These are phyloP conservation scores for Kalaharituber pfeilii DNA, from an alignment of 2,329 filamentous ascomycete species.

Conservation along the genomic window DNA sequence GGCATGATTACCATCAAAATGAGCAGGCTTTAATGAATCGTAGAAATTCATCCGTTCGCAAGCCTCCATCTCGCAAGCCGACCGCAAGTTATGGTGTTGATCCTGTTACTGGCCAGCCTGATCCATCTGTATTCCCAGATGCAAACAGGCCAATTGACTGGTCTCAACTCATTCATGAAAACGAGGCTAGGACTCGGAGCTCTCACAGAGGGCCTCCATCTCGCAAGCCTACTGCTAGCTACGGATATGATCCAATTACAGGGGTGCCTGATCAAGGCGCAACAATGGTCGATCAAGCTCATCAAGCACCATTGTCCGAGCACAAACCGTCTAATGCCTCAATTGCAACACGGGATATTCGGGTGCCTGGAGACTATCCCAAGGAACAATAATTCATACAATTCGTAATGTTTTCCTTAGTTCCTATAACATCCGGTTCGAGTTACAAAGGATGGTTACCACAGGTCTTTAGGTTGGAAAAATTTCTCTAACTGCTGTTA, in stretches of 20 bases:
- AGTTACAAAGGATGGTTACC: no score
- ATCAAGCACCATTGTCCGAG: no score
- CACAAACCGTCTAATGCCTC: not conserved
- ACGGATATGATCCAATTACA: slow-evolving; percentile 20
- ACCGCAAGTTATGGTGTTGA: slow-evolving; percentile 21
- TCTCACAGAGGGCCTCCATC: slow-evolving; percentile 11
- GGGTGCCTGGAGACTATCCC: slow-evolving; percentile 53
- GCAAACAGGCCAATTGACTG: not conserved
- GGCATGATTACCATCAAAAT: slow-evolving; percentile 11
- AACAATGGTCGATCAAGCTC: no score
- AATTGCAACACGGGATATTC: slow-evolving; percentile 41
- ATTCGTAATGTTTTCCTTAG: no score
- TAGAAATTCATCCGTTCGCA: slow-evolving; percentile 11
- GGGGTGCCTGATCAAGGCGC: slow-evolving; percentile 17
- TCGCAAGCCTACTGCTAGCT: slow-evolving; percentile 18
- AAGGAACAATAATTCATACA: slow-evolving; percentile 24
- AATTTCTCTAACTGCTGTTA: no score
- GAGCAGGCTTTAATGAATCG: slow-evolving; percentile 12
- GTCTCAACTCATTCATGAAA: not conserved
- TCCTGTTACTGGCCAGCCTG: slow-evolving; percentile 17
- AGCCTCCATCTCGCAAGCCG: slow-evolving; percentile 19
- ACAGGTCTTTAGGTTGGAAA: no score
- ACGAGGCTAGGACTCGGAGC: slow-evolving; percentile 1
- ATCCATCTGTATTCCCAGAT: slow-evolving; percentile 2
- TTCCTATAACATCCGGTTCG: no score